These are phyloP conservation scores for Spergularia azorica DNA, from an alignment of 179 eudicot species.

Conservation along the genomic window DNA sequence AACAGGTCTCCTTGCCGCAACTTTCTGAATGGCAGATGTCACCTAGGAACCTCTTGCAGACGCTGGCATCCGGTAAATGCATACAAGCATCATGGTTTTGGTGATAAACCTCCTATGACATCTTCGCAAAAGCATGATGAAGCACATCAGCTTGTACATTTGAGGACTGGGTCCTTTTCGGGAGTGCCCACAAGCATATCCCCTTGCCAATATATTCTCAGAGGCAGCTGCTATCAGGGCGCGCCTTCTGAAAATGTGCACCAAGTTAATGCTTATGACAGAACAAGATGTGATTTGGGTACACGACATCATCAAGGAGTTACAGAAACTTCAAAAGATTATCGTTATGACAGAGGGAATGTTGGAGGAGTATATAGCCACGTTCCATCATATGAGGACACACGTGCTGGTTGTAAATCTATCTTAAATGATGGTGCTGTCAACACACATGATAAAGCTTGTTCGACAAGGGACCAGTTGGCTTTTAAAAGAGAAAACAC, in stretches of 20 bases:
- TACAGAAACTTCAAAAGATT: slow-evolving; percentile 34
- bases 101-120: slow-evolving; percentile 21
- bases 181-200: slow-evolving; percentile 52
- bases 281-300: slow-evolving; percentile 43
- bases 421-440: neutral
- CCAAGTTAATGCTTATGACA: slow-evolving; percentile 41
- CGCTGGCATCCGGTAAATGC: slow-evolving; percentile 50
- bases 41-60: slow-evolving; percentile 70
- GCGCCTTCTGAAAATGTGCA: slow-evolving; percentile 64
- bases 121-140: slow-evolving; percentile 31
- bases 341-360: slow-evolving; percentile 28
- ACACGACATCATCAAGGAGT: slow-evolving; percentile 40
- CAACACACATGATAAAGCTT: slow-evolving; percentile 1
- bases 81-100: slow-evolving; percentile 34
- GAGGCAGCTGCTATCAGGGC: slow-evolving; percentile 72
- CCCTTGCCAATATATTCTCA: slow-evolving; percentile 60
- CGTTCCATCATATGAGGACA: slow-evolving; percentile 12
- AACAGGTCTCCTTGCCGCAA: slow-evolving; percentile 82
- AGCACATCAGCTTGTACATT: slow-evolving; percentile 15
- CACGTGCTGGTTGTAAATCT: neutral
- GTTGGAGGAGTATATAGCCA: slow-evolving; percentile 15
- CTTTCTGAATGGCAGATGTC: slow-evolving; percentile 66
- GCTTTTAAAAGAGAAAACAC: slow-evolving; percentile 15
- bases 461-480: neutral
- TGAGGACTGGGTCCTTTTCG: slow-evolving; percentile 10